These are phyloP conservation scores for Alternaria sp. DNA, from an alignment of 2,329 filamentous ascomycete genomes.

Conservation along the genomic window DNA sequence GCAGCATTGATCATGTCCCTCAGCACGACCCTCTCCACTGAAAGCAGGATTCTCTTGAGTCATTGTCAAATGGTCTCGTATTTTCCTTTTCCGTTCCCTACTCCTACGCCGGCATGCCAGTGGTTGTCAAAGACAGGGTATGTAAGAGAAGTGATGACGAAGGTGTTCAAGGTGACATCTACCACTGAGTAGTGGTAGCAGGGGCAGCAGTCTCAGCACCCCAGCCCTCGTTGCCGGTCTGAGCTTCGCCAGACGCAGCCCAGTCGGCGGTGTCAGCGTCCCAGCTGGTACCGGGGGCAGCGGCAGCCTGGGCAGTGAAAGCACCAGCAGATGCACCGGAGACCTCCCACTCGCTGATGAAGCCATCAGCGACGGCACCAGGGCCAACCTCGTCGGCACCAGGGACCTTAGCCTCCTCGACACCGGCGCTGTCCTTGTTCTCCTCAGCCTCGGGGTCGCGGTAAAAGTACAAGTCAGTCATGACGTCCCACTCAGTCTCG, in stretches of 20 bases:
- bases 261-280: conserved; percentile 73
- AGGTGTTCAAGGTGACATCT: conserved; percentile 42
- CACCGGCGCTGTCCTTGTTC: conserved; percentile 85
- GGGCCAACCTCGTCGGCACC: conserved; percentile 85
- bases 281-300: conserved; percentile 68
- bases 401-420: conserved; percentile 86
- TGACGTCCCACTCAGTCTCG: conserved; percentile 98
- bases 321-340: conserved; percentile 69
- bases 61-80: conserved; percentile 33
- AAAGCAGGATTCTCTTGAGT: conserved; percentile 21
- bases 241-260: conserved; percentile 65
- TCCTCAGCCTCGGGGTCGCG: conserved; percentile 99
- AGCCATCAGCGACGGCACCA: conserved; percentile 79
- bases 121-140: conserved; percentile 48
- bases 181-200: conserved; percentile 55
- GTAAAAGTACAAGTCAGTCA: conserved; percentile 99
- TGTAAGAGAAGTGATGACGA: conserved; percentile 32
- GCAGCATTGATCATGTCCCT: conserved; percentile 55
- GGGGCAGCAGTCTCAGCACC: conserved; percentile 53
- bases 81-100: conserved; percentile 39
- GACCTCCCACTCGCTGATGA: conserved; percentile 87
- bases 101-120: conserved; percentile 44
- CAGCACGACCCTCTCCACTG: conserved; percentile 16
- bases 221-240: conserved; percentile 63
- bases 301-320: conserved; percentile 65